Evolutionary conservation across 2,329 filamentous ascomycete species (phyloP).

Genomic region (Lasiodiplodia citricola): DNA sequence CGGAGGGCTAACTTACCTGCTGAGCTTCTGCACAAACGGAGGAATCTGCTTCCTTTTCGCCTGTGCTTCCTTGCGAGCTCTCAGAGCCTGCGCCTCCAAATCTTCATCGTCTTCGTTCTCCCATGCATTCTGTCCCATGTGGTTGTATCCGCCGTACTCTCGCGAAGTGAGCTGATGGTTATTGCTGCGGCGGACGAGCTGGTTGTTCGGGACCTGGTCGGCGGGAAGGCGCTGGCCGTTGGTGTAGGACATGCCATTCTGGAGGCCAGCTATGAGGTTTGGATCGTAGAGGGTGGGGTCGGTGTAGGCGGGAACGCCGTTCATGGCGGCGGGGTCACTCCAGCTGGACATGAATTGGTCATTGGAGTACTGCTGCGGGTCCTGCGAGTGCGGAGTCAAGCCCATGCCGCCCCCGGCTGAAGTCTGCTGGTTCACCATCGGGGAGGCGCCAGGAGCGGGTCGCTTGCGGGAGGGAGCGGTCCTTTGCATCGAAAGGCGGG

Average conservation of each 20-base stretch:
- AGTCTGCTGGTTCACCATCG: conserved; percentile 61
- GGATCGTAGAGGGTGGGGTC: conserved; percentile 46
- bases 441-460: conserved; percentile 72
- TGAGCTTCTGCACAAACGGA: conserved; percentile 96
- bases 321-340: conserved; percentile 37
- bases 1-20: conserved; percentile 69
- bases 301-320: conserved; percentile 38
- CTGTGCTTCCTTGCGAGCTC: conserved; percentile 86
- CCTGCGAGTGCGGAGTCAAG: conserved; percentile 28
- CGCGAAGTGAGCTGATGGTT: conserved; percentile 54
- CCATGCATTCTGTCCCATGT: conserved; percentile 59
- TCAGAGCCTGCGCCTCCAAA: conserved; percentile 77
- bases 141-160: conserved; percentile 27
- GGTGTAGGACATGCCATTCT: conserved; percentile 31
- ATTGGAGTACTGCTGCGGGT: conserved; percentile 31
- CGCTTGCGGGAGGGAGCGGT: conserved; percentile 65
- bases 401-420: conserved; percentile 37
- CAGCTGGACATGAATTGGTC: conserved; percentile 41
- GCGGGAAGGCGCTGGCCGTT: conserved; percentile 26
- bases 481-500: conserved; percentile 14
- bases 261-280: conserved; percentile 29
- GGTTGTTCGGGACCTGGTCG: conserved; percentile 41
- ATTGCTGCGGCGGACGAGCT: conserved; percentile 52
- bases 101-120: conserved; percentile 75
- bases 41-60: conserved; percentile 94